Base-by-base conservation (phyloP, 257 asterid genomes). In the Misopates orontium region DNA sequence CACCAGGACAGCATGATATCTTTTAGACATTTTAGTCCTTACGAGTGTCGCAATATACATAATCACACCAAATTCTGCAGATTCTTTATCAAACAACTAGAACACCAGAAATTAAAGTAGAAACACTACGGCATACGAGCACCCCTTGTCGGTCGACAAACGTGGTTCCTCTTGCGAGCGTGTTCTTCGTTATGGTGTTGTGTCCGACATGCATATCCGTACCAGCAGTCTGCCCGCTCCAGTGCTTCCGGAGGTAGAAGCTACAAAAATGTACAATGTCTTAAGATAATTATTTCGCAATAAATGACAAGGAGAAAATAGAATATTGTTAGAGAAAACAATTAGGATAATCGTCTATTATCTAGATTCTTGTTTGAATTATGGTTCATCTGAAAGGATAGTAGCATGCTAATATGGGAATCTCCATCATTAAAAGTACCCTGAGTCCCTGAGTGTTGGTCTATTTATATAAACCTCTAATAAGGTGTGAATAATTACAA, bases 91-190 rank as follows among this genome's bases (percentile, higher is more conserved):
- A 48, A 36, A 57, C 11, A 20, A 42, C 20, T 11, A 20, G 65
- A 56, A 56, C 32, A 31, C 39, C 32, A 15, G 19, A 25, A 42
- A 25, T 40, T 19, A 40, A 15, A n/a, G 62, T 32, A 7, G 50
- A 57, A 56, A 60, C 62, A 58, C 50, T 56, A 82, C 19, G 68
- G 69, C 60, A 69, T 64, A 14, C 54, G 80, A 23, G 65, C 60
- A 73, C 95, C 97, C 86, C 99, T 75, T 0, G 96, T 90, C 31
- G 99, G 97, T 56, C 95, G 92, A 79, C 99, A 94, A 3, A 90
- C 96, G 23, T 94, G 99, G 80, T 94, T 94, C 79, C 93, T 80
- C 82, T 72, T 94, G 7, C 89, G 88, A 36, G 97, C 99, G 59
- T 94, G 99, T 54, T 94, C 96, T 69, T 85, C 96, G 14, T 80